Base-by-base conservation (phyloP, 2,329 filamentous ascomycete genomes). In the Paecilomyces sp. region DNA sequence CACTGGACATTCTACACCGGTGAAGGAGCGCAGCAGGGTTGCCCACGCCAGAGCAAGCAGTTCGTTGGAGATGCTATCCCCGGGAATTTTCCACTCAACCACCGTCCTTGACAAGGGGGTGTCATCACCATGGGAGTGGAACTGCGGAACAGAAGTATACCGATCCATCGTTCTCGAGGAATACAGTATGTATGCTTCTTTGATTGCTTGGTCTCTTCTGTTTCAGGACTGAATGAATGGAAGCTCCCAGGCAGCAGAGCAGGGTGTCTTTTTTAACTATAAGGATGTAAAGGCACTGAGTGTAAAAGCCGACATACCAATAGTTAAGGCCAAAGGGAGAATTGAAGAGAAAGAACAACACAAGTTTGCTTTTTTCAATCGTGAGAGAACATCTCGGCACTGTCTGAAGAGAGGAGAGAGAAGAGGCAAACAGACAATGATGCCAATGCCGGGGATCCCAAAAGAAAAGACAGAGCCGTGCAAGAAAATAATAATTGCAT, bases 1-100 rank as follows among this genome's bases (percentile, higher is more conserved):
- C 18, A 71, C 65, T n/a, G 71, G 72, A 30, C 54, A 61, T 55
- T 73, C 67, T 36, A 73, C 68, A 33, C 66, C 66, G n/a, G 72
- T 74, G 55, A 71, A 69, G 33, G 64, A 62, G 51, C 64, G 62
- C 54, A 75, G 62, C 18, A 73, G 62, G 3, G 60, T 25, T 30
- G 71, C 72, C 72, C 73, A 75, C 47, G 67, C 66, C 55, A 67
- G 53, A 8, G 63, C 65, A 15, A 67, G 41, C 4, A 66, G 36
- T 36, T 62, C 53, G 18, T 47, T 25, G 33, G 28, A 25, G 13
- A 56, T 51, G 9, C 25, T 12, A 15, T 30, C 13, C 24, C 50
- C 13, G 30, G 22, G 15, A 6, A 41, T n/a, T 12, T 33, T 36
- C 54, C 30, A 56, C n/a, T 41, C 30, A 8, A 41, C 30, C n/a